Conservation (phyloP, 306 rosid genomes). For the Malus sylvestris region DNA sequence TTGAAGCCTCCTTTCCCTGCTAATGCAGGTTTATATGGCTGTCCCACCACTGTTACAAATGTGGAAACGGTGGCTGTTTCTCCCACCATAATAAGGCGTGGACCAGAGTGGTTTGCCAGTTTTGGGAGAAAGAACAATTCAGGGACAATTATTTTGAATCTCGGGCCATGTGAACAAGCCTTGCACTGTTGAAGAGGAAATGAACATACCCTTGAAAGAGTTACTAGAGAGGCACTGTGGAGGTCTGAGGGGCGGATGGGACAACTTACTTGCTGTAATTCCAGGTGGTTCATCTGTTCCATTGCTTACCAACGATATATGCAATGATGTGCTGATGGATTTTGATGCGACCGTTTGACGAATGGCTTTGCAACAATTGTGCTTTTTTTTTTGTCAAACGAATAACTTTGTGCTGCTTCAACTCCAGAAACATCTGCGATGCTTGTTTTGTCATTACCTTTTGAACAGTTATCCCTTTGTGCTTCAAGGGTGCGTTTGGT, state of each 20-base stretch:
- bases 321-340: slow-evolving; percentile 94
- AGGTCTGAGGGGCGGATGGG: slow-evolving; percentile 99
- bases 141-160: slow-evolving; percentile 82
- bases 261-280: slow-evolving; percentile 82
- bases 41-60: slow-evolving; percentile 95
- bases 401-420: no score
- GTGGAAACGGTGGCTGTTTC: slow-evolving; percentile 98
- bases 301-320: slow-evolving; percentile 74
- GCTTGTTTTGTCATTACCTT: no score
- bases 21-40: slow-evolving; percentile 94
- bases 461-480: no score
- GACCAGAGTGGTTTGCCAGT: slow-evolving; percentile 98
- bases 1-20: slow-evolving; percentile 99
- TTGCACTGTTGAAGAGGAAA: slow-evolving; percentile 97
- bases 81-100: slow-evolving; percentile 94
- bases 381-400: no score
- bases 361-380: no score
- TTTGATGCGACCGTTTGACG: slow-evolving; percentile 46
- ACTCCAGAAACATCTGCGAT: no score
- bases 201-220: slow-evolving; percentile 93
- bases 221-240: slow-evolving; percentile 98
- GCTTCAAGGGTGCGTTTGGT: no score
- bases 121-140: slow-evolving; percentile 97
- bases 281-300: slow-evolving; percentile 99
- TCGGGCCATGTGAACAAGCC: slow-evolving; percentile 98